phyloP scores from a whole-genome alignment of 768 basidiomycete species.

The Saitozyma podzolica region DNA sequence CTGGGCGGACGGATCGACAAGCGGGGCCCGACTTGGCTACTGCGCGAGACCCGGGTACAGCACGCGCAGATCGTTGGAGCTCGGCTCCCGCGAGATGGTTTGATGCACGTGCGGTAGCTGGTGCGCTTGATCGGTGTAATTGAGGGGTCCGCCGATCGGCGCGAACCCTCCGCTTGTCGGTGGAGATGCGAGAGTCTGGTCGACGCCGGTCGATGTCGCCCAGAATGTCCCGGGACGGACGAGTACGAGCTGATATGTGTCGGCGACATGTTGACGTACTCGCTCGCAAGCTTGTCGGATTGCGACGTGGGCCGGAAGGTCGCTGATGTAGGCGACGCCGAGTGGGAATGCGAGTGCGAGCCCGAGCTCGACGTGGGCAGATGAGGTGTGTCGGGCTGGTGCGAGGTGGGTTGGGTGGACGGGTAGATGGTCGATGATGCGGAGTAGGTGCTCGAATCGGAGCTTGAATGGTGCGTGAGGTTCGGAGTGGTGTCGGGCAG shows the following conservation, averaged over 20 bases:
- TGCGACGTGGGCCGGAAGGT: conserved; percentile 4
- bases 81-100: conserved; percentile 24
- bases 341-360: conserved; percentile 7
- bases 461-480: conserved; percentile 1
- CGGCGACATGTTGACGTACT: conserved; percentile 18
- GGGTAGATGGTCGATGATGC: background rate
- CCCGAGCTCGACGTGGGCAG: background rate
- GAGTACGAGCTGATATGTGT: conserved; percentile 7
- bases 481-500: conserved; percentile 8
- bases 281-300: conserved; percentile 2
- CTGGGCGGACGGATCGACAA: background rate
- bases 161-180: too few species aligned
- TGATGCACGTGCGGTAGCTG: conserved; percentile 41
- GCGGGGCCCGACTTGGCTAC: background rate
- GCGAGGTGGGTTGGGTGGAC: background rate
- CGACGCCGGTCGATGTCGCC: too few species aligned
- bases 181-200: too few species aligned
- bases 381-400: conserved; percentile 9
- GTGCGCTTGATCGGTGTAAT: conserved; percentile 20
- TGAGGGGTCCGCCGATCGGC: background rate
- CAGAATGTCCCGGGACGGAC: too few species aligned
- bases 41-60: conserved; percentile 23
- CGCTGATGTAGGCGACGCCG: conserved; percentile 1
- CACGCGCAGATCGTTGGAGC: conserved; percentile 38
- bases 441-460: background rate